Base-by-base conservation (phyloP, 1,284 basidiomycete genomes). In the Pisolithus thermaeus region DNA sequence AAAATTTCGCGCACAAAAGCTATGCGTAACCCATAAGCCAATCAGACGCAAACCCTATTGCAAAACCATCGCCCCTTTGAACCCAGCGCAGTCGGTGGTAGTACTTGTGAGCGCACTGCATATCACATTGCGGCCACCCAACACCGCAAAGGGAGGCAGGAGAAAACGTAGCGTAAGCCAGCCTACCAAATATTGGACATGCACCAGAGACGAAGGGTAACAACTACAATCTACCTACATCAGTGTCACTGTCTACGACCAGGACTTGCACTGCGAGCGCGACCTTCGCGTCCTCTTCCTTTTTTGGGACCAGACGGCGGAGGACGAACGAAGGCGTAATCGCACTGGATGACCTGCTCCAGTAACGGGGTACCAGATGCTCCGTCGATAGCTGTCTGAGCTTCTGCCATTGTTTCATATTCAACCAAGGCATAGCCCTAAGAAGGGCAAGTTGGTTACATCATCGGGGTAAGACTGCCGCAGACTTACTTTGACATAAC, bases 341-440 rank as follows among this genome's bases (percentile, higher is more conserved):
- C 96, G 61, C 94, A 96, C 59, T 90, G 83, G 43, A 99, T 79
- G 32, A 73, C 76, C 71, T 98, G 90, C 63, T 97, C 96, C 55
- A 99, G 73, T 53, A 99, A 72, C 12, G 82, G 77, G 7, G 91
- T 86, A 4, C 91, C 91, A 32, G 87, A 84, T 23, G 90, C 90
- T 50, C 84, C 87, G 50, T 92, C 90, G 62, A 99, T 97, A 20
- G 97, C 96, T 36, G 83, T 83, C 62, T 96, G 90, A 3, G 96
- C 96, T 60, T 99, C 94, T 14, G 84, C 78, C 78, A 92, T 89
- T 8, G 90, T 92, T 62, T 92, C 92, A 66, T 97, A 99, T 70
- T 99, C 96, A 53, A 99, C 87, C 50, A 99, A 74, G 1, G 93
- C 94, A 73, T 97, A 97, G 44, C 94, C 94, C 94, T 97, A 62